These are phyloP conservation scores for Trichoderma atrobrunneum DNA, from an alignment of 2,329 filamentous ascomycete genomes.

Conservation along the genomic window DNA sequence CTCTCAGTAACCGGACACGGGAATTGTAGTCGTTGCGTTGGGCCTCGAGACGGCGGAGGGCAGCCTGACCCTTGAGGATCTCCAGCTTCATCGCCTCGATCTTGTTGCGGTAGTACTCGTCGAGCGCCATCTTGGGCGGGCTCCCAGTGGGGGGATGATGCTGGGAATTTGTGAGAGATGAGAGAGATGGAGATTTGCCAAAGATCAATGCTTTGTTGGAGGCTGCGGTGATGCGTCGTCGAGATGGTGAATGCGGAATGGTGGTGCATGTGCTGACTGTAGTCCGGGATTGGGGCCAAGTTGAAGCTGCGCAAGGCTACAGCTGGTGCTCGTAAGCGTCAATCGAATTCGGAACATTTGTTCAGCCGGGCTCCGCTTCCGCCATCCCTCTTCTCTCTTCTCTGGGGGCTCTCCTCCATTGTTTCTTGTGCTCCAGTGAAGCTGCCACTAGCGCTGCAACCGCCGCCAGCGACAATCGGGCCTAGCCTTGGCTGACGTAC, in stretches of 20 bases:
- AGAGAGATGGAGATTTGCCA: not conserved
- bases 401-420: not conserved
- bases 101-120: constrained; percentile 99
- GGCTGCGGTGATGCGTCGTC: constrained; percentile 1
- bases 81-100: constrained; percentile 99
- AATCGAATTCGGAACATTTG: constrained; percentile 5
- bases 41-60: constrained; percentile 89
- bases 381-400: no score
- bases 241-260: constrained; percentile 8
- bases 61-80: constrained; percentile 97
- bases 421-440: not conserved
- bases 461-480: not conserved
- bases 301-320: constrained; percentile 36
- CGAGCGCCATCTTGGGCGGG: constrained; percentile 80
- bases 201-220: not conserved
- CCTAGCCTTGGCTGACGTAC: constrained; percentile 5
- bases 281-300: constrained; percentile 28
- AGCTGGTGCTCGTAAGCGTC: constrained; percentile 35
- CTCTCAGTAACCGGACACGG: constrained; percentile 85
- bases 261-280: constrained; percentile 1
- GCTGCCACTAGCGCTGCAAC: not conserved
- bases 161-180: not conserved
- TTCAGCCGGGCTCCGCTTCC: not conserved
- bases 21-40: constrained; percentile 99
- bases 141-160: constrained; percentile 16